Conservation (phyloP, 306 rosid genomes). For the Malus sylvestris region DNA sequence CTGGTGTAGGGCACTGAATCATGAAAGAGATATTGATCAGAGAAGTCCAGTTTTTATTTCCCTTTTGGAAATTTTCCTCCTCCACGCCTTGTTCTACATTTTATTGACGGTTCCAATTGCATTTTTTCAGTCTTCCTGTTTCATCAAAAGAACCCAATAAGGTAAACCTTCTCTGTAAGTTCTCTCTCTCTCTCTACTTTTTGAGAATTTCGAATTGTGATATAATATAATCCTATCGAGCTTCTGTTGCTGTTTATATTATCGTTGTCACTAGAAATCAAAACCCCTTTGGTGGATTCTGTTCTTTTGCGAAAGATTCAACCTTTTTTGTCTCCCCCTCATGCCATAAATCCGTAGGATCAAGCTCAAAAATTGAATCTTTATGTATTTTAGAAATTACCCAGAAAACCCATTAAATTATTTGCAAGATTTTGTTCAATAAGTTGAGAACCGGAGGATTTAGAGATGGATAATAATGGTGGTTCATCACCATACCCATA, state of each 20-base stretch:
- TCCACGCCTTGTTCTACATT: not conserved
- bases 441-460: not conserved
- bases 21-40: not conserved
- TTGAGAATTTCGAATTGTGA: not conserved
- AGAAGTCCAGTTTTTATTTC: not conserved
- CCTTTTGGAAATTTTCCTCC: not conserved
- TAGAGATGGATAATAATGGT: slow-evolving; percentile 43
- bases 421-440: not conserved
- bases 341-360: not conserved
- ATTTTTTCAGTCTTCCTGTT: not conserved
- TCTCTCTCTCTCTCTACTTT: not conserved
- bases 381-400: not conserved
- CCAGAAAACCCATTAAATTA: not conserved
- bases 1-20: not conserved
- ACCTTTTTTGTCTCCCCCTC: not conserved
- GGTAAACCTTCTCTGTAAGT: not conserved
- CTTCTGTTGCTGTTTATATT: not conserved
- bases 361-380: not conserved
- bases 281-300: not conserved
- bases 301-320: not conserved
- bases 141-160: not conserved
- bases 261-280: not conserved
- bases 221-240: not conserved
- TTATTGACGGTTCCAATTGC: not conserved
- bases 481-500: slow-evolving; percentile 38